Evolutionary conservation across 768 basidiomycete species (phyloP).

Genomic region (Tubosaeta brunneosetosa): DNA sequence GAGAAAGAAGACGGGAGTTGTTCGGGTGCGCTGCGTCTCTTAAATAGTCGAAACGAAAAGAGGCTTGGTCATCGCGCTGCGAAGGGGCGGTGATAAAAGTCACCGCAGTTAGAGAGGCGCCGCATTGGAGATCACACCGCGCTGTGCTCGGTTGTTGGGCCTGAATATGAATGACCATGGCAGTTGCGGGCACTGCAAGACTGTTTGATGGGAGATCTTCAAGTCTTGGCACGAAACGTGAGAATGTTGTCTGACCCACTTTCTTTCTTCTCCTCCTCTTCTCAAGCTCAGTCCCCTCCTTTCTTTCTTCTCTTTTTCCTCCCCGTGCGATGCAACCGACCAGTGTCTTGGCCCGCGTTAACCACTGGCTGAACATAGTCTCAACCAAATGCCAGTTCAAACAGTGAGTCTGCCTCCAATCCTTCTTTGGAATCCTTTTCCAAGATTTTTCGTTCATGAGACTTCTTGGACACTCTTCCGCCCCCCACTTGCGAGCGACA

Average conservation of each 20-base stretch:
- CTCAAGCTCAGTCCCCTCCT: neutral
- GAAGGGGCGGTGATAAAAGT: neutral
- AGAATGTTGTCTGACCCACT: neutral
- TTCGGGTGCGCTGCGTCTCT: neutral
- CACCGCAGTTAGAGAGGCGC: neutral
- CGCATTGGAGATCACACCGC: no score
- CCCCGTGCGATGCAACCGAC: conserved; percentile 13
- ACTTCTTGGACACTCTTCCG: conserved; percentile 4
- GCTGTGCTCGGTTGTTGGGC: no score
- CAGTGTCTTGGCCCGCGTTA: conserved; percentile 16
- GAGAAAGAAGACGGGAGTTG: neutral
- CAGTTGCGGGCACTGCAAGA: no score
- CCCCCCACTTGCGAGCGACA: conserved; percentile 4
- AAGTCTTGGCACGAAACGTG: no score
- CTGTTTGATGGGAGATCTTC: no score
- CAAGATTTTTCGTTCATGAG: conserved; percentile 2
- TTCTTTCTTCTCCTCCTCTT: neutral
- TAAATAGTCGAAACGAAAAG: conserved; percentile 5
- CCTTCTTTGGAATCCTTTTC: neutral
- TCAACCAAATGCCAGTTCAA: conserved; percentile 16
- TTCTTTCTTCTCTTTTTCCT: neutral
- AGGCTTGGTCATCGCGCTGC: neutral
- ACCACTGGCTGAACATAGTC: conserved; percentile 13
- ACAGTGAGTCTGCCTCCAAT: conserved; percentile 14
- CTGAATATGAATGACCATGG: no score